Evolutionary conservation across 1,284 basidiomycete genomes (phyloP), one percentile per base, ranked within the genome.

Genomic region (Heterobasidion annosum): DNA sequence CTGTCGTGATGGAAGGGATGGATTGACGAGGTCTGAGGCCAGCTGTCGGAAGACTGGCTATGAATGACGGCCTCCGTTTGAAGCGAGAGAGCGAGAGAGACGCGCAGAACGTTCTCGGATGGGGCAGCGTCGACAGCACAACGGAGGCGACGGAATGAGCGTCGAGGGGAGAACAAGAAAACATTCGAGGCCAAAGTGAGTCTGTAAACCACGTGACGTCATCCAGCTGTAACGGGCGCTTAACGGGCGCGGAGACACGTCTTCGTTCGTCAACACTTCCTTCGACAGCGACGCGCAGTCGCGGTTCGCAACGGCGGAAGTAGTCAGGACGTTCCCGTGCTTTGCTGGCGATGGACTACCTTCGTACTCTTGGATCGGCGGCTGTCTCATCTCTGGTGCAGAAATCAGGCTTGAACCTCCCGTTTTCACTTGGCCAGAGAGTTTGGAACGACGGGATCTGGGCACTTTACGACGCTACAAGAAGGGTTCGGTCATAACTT

Each of bases 381-480:
- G 91, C 89, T 0, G 89, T 92, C 8, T 90, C 91, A 7, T 82
- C 88, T 16, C 78, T 97, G 5, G 90, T 95, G 8, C 89, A 89
- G 63, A 93, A 94, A 64, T 92, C 91, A 9, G 93, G 94, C 12
- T 79, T 97, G 15, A 88, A 89, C 57, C 77, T 96, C 42, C 93
- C 93, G 1, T 98, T 96, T 65, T 81, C 85, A 3, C 79, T 98
- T 18, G 95, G 94, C 25, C 71, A 81, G 37, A 87, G 88, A 59
- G 81, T 93, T 50, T 80, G 83, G 55, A 87, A 93, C 54, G 70
- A 72, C 18, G 73, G 72, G 0, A 82, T 96, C 40, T 98, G 93
- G 85, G 85, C 79, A 33, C 75, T 98, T 8, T 89, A 94, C 62
- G 90, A 94, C 59, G 96, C 83, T 25, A 88, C 83, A 34, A 97